Percentiles rank a stretch among this genome's conserved stretches.
These are phyloP conservation scores for Sonneratia alba DNA, from an alignment of 345 rosid genomes.

Conservation along the genomic window DNA sequence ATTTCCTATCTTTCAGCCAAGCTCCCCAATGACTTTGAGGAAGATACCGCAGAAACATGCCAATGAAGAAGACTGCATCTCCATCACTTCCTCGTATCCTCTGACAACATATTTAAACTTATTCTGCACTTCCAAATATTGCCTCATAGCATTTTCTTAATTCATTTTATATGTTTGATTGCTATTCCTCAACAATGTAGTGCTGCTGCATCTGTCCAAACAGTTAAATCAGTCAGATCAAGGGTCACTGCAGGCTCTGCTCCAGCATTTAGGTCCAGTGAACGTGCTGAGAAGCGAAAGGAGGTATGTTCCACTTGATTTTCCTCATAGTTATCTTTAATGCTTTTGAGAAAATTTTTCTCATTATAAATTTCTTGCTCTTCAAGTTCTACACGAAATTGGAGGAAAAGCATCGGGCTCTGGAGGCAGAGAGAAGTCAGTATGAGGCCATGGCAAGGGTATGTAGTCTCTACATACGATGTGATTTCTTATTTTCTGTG, in stretches of 20 bases:
- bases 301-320: slow-evolving; percentile 39
- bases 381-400: slow-evolving; percentile 69
- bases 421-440: slow-evolving; percentile 70
- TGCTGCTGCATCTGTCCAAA: slow-evolving; percentile 55
- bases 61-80: slow-evolving; percentile 79
- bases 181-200: slow-evolving; percentile 64
- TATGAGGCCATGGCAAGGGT: slow-evolving; percentile 78
- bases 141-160: neutral
- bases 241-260: slow-evolving; percentile 72
- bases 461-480: neutral
- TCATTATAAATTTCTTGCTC: slow-evolving; percentile 4
- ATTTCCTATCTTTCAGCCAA: slow-evolving; percentile 27
- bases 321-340: slow-evolving; percentile 7
- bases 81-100: slow-evolving; percentile 93
- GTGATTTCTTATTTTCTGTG: neutral
- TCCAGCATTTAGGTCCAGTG: slow-evolving; percentile 64
- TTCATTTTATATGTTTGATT: neutral
- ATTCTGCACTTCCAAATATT: neutral
- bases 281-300: slow-evolving; percentile 84
- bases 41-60: slow-evolving; percentile 49
- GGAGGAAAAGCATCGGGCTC: slow-evolving; percentile 69
- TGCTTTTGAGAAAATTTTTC: slow-evolving; percentile 11
- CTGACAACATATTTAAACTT: neutral
- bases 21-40: slow-evolving; percentile 37
- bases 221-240: slow-evolving; percentile 29